phyloP scores from a whole-genome alignment of 108 stramenopile species.

The Ochromonas danica region DNA sequence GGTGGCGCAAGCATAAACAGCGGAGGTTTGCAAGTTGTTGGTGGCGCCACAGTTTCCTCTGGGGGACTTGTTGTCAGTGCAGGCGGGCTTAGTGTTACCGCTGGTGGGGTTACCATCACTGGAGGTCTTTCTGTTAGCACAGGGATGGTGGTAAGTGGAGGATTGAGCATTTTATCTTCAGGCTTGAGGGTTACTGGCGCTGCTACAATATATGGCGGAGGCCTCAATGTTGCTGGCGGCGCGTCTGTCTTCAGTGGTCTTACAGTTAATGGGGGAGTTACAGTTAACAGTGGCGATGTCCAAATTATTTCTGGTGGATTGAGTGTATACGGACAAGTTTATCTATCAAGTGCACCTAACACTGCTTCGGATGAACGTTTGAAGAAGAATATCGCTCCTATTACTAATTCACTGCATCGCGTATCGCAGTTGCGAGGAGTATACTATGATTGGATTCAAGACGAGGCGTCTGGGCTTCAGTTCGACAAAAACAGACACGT shows the following conservation, averaged over 20 bases:
- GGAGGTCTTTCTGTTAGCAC: constrained; percentile 24
- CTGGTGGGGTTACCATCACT: constrained; percentile 12
- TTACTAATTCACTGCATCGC: background rate
- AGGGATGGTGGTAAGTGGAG: background rate
- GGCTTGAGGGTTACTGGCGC: constrained; percentile 21
- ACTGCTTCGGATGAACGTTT: background rate
- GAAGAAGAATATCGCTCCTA: background rate
- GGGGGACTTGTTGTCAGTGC: background rate
- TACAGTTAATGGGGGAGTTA: constrained; percentile 8
- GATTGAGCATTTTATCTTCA: background rate
- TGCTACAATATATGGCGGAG: background rate
- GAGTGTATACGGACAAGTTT: background rate
- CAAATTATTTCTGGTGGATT: too few species aligned
- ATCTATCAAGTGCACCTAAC: background rate
- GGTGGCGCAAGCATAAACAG: background rate
- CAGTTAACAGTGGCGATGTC: too few species aligned
- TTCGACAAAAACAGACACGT: background rate
- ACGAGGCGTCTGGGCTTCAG: background rate
- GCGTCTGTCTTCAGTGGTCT: background rate
- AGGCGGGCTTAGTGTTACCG: constrained; percentile 18
- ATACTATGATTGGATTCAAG: constrained; percentile 20
- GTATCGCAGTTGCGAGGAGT: constrained; percentile 9
- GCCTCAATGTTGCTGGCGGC: background rate
- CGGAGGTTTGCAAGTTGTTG: background rate
- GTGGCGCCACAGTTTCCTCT: background rate